Evolutionary conservation across 148 eudicot genomes (phyloP).

Genomic region (Vaccinium corymbosum): DNA sequence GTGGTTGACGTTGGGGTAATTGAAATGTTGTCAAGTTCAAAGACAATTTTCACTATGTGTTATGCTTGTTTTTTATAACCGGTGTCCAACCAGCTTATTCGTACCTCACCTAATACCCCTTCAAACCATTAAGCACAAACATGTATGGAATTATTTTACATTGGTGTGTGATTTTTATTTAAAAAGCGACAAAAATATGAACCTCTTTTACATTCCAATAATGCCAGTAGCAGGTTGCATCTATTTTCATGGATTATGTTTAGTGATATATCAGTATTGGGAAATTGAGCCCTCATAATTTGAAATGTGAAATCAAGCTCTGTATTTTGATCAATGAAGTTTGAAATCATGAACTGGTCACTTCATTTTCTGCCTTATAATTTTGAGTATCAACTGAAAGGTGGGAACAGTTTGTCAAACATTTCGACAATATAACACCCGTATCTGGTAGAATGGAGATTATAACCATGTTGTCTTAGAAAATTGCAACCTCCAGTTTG

Average conservation of each 20-base stretch:
- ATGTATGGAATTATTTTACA: background rate
- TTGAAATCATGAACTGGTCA: background rate
- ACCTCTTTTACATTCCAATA: background rate
- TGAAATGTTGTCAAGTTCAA: background rate
- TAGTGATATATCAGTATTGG: background rate
- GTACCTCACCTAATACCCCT: background rate
- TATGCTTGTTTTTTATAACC: background rate
- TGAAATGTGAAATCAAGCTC: background rate
- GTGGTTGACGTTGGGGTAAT: background rate
- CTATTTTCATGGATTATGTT: background rate
- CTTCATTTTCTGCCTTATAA: background rate
- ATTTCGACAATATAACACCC: too few relatives aligned
- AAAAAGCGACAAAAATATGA: background rate
- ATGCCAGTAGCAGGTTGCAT: constrained; percentile 3
- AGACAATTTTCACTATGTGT: background rate
- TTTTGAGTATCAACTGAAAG: background rate
- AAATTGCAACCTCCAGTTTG: background rate
- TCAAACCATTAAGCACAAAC: background rate
- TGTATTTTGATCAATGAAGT: background rate
- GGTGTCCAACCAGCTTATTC: background rate
- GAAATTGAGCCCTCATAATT: background rate
- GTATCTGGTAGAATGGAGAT: background rate
- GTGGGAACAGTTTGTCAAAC: too few relatives aligned
- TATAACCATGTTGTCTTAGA: background rate
- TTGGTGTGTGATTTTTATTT: background rate